Evolutionary conservation across 352 stramenopile species (phyloP).

Genomic region (Globisporangium nunn): DNA sequence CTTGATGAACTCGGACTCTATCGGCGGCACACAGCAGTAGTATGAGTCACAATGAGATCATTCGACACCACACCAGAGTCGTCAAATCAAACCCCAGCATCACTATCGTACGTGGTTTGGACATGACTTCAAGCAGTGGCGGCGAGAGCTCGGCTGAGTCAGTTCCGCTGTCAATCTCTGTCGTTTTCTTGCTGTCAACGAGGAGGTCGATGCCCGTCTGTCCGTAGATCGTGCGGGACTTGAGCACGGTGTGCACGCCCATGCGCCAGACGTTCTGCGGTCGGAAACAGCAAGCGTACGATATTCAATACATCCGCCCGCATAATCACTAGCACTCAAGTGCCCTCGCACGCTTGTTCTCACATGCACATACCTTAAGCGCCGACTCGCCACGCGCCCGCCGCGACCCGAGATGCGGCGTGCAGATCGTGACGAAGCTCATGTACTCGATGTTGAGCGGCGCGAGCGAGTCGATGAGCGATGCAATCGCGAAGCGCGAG

Average conservation of each 20-base stretch:
- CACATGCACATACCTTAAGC: slow-evolving; percentile 36
- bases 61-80: background rate
- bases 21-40: background rate
- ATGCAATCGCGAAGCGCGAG: slow-evolving; percentile 53
- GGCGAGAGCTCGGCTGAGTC: background rate
- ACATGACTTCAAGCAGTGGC: slow-evolving; percentile 63
- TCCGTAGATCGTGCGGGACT: slow-evolving; percentile 57
- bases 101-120: slow-evolving; percentile 22
- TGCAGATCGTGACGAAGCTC: slow-evolving; percentile 77
- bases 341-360: no score
- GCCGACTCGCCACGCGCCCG: slow-evolving; percentile 50
- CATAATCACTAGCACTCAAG: no score
- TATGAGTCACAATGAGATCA: background rate
- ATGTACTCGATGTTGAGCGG: slow-evolving; percentile 63
- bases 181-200: slow-evolving; percentile 25
- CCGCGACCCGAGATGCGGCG: slow-evolving; percentile 67
- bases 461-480: slow-evolving; percentile 42
- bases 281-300: background rate
- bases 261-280: slow-evolving; percentile 58
- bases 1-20: slow-evolving; percentile 41
- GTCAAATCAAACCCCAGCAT: background rate
- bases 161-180: background rate
- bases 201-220: slow-evolving; percentile 71
- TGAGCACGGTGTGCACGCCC: slow-evolving; percentile 64
- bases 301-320: background rate